Evolutionary conservation across 2,329 filamentous ascomycete species (phyloP).

Genomic region (Sporothrix humicola): DNA sequence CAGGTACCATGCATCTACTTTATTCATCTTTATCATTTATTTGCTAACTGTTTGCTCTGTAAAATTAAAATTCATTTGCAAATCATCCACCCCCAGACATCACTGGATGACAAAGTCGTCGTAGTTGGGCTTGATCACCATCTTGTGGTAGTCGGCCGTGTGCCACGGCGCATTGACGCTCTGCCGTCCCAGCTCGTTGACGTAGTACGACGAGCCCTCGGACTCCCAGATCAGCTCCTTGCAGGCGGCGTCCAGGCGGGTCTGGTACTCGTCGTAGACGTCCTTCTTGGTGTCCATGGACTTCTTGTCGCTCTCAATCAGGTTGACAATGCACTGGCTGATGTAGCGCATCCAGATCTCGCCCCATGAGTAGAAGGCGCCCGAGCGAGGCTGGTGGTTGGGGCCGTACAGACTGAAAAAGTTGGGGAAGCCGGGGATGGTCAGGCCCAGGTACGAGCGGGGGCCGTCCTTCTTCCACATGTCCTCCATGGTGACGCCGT

Average conservation of each 20-base stretch:
- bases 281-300: background rate
- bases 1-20: too few species aligned
- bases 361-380: constrained; percentile 2
- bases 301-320: constrained; percentile 12
- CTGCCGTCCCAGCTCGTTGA: constrained; percentile 1
- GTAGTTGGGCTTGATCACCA: constrained; percentile 5
- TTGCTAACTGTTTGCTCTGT: too few species aligned
- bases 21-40: too few species aligned
- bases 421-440: constrained; percentile 2
- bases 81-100: background rate
- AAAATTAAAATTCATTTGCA: too few species aligned
- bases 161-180: constrained; percentile 1
- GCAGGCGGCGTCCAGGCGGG: background rate
- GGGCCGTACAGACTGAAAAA: constrained; percentile 1
- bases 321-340: constrained; percentile 3
- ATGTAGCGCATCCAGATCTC: constrained; percentile 12
- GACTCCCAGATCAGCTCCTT: constrained; percentile 6
- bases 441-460: background rate
- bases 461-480: constrained; percentile 11
- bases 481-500: constrained; percentile 5
- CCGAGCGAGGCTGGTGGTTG: constrained; percentile 6
- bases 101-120: background rate
- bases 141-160: background rate
- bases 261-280: background rate
- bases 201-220: background rate